Percentiles rank a stretch among this genome's conserved stretches.
These are phyloP conservation scores for Teratosphaeria destructans DNA, from an alignment of 2,329 filamentous ascomycete species.

Conservation along the genomic window DNA sequence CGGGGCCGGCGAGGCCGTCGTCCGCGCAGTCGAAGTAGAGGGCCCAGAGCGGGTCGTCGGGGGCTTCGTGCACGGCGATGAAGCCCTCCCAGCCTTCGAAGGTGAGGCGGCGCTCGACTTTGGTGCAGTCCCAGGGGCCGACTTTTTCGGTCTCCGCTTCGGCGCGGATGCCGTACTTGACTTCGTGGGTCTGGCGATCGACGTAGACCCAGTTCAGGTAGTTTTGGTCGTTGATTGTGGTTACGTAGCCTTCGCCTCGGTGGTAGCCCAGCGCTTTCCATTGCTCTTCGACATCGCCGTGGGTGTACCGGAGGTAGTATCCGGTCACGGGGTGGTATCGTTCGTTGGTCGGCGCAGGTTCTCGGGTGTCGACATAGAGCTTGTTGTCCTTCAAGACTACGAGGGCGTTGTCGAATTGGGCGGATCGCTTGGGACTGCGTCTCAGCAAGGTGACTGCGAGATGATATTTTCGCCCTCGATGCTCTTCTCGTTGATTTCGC, in stretches of 20 bases:
- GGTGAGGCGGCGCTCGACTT: conserved; percentile 45
- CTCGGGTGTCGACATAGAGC: conserved; percentile 24
- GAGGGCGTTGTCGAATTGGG: conserved; percentile 18
- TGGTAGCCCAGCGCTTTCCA: conserved; percentile 24
- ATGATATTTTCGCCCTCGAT: conserved; percentile 23
- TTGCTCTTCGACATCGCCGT: conserved; percentile 28
- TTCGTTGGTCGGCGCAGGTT: conserved; percentile 10
- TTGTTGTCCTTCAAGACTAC: conserved; percentile 31
- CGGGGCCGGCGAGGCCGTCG: conserved; percentile 29
- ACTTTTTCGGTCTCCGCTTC: conserved; percentile 59
- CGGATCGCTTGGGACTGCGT: conserved; percentile 14
- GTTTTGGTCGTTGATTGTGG: conserved; percentile 44
- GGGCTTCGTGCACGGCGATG: conserved; percentile 42
- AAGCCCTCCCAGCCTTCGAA: conserved; percentile 49
- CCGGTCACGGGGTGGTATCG: conserved; percentile 25
- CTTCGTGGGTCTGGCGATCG: conserved; percentile 48
- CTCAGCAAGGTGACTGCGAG: conserved; percentile 19
- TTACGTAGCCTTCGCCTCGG: conserved; percentile 35
- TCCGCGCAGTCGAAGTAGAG: conserved; percentile 41
- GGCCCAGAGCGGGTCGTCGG: conserved; percentile 35
- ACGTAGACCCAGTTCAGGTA: conserved; percentile 60
- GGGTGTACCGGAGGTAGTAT: conserved; percentile 40
- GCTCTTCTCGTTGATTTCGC: conserved; percentile 22
- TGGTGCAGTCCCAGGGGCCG: conserved; percentile 76
- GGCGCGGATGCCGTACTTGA: conserved; percentile 49